phyloP scores from a whole-genome alignment of 805 yeast species.

The Yarrowia divulgata region DNA sequence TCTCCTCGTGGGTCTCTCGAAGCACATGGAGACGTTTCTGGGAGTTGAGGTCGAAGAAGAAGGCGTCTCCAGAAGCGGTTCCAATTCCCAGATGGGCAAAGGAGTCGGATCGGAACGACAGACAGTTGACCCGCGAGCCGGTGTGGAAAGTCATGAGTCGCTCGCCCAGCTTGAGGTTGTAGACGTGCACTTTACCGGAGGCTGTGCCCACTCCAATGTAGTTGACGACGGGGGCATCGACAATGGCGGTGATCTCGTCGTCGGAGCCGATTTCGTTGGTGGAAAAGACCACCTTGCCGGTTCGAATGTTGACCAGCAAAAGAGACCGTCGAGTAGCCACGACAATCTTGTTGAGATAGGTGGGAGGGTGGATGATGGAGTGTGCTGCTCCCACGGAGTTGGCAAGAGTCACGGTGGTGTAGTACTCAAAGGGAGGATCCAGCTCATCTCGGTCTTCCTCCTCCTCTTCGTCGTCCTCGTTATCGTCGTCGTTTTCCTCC shows the following conservation, averaged over 20 bases:
- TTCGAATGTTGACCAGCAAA: constrained; percentile 72
- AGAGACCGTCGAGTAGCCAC: constrained; percentile 76
- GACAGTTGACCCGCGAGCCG: constrained; percentile 56
- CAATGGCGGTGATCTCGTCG: constrained; percentile 70
- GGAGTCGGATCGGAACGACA: constrained; percentile 92
- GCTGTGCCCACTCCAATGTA: constrained; percentile 77
- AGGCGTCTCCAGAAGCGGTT: constrained; percentile 78
- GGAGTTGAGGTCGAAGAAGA: constrained; percentile 80
- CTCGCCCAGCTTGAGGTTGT: constrained; percentile 71
- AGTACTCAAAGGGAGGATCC: constrained; percentile 56
- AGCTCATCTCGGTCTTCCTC: constrained; percentile 24
- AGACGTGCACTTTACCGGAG: constrained; percentile 69
- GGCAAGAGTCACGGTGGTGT: constrained; percentile 67
- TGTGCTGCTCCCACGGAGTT: constrained; percentile 75
- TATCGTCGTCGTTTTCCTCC: constrained; percentile 42
- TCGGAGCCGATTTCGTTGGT: constrained; percentile 55
- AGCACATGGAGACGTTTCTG: constrained; percentile 77
- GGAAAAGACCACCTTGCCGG: constrained; percentile 73
- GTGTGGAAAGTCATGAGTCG: constrained; percentile 56
- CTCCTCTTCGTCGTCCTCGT: constrained; percentile 9
- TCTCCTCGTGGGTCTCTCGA: constrained; percentile 73
- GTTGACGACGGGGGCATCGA: constrained; percentile 87
- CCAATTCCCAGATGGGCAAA: constrained; percentile 83
- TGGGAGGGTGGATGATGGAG: constrained; percentile 80
- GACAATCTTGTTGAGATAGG: constrained; percentile 87